These are phyloP conservation scores for Vanderwaltozyma tropicalis DNA, from an alignment of 805 yeast genomes.

Conservation along the genomic window DNA sequence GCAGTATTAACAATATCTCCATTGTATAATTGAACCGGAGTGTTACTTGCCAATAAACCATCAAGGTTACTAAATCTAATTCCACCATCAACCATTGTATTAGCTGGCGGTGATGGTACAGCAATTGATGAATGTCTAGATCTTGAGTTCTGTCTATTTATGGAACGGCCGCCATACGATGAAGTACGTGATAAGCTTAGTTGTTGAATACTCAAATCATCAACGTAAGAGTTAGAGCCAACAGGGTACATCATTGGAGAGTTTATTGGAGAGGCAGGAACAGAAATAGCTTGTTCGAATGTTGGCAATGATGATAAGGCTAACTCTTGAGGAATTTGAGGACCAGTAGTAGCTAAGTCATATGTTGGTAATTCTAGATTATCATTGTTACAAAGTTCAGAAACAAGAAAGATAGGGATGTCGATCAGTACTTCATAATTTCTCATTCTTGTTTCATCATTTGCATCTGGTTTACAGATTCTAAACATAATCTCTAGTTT, in stretches of 20 bases:
- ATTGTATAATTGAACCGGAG: background rate
- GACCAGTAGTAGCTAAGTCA: conserved; percentile 15
- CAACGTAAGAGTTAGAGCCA: conserved; percentile 11
- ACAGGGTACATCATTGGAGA: conserved; percentile 14
- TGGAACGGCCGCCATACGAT: background rate
- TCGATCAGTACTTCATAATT: conserved; percentile 76
- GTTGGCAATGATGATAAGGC: conserved; percentile 36
- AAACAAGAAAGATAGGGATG: conserved; percentile 54
- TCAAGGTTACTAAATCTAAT: conserved; percentile 2
- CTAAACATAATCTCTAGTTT: conserved; percentile 62
- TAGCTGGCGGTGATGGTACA: background rate
- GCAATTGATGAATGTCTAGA: background rate
- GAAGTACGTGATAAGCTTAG: conserved; percentile 11
- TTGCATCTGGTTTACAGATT: conserved; percentile 50
- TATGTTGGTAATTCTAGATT: conserved; percentile 33
- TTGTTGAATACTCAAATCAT: conserved; percentile 14
- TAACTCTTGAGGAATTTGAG: conserved; percentile 1
- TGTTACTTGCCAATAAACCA: background rate
- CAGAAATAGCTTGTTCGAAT: conserved; percentile 53
- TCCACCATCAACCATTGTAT: background rate
- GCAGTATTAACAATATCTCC: background rate
- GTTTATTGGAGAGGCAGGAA: conserved; percentile 37
- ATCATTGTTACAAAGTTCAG: conserved; percentile 32
- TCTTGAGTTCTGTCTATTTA: background rate
- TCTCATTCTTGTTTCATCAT: conserved; percentile 39